Base-by-base conservation (phyloP, 768 basidiomycete species). In the Termitomyces sp. region DNA sequence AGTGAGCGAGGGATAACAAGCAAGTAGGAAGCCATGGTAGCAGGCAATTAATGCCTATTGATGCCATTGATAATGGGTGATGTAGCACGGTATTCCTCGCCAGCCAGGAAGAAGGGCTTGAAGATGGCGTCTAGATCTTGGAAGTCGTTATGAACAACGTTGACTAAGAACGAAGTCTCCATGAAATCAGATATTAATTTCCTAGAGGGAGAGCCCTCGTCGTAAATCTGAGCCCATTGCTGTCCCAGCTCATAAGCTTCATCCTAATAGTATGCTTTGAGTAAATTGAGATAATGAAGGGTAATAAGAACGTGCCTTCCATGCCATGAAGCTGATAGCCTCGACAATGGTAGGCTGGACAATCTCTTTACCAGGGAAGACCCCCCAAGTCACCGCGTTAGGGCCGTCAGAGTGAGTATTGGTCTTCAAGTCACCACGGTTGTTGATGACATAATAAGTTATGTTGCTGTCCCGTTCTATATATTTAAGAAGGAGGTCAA, bases 301-400 rank as follows among this genome's bases (percentile, higher is more conserved):
- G 35, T 37, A 30, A 40, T 26, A 42, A 34, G 28, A 21, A 68
- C 77, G 41, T 50, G 86, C 90, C 83, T 96, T 96, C 94, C 94
- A 97, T 15, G 94, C 94, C 90, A 96, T 95, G 78, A 97, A 97
- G 66, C 93, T 95, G 63, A 96, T 88, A 3, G 94, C 92, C 69
- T 98, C 95, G 21, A 98, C 95, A 58, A 97, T 93, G 19, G 95
- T 98, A 21, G 95, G 95, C 67, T 96, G 93, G 45, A 96, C 74
- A 62, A 97, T 90, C 75, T 97, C 95, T 70, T 98, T 98, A 54
- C 92, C 91, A 5, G 95, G 93, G 79, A 96, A 98, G 9, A 97
- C 92, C 59, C 95, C 95, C 95, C 95, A 98, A 1, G 95, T 98
- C 17, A 98, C 93, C n/a, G 95, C 95, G 63, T 97, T 98, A 26